A percentile compares a stretch with the other conserved stretches of the same genome.
Evolutionary conservation across 2,329 filamentous ascomycete species (phyloP).

Genomic region (Sporothrix euskadiensis): DNA sequence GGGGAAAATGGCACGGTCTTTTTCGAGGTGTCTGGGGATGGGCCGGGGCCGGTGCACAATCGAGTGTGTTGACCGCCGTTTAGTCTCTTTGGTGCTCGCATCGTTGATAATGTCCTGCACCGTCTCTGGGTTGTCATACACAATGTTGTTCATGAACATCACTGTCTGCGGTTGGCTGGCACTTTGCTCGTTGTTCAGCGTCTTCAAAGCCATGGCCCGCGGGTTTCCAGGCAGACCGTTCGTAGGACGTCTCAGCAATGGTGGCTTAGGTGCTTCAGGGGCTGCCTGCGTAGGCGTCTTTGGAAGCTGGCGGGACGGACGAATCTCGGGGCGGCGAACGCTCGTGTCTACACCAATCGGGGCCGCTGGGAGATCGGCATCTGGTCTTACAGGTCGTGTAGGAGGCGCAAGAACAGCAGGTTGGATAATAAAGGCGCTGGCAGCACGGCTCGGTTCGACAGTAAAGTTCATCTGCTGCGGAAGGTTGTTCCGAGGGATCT

Average conservation of each 20-base stretch:
- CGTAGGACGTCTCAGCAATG: constrained; percentile 48
- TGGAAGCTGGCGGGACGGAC: constrained; percentile 39
- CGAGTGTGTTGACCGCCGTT: constrained; percentile 38
- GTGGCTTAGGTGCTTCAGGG: constrained; percentile 42
- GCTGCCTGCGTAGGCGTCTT: constrained; percentile 38
- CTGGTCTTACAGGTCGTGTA: neutral
- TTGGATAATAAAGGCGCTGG: neutral
- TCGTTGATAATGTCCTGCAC: constrained; percentile 53
- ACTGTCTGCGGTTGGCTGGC: constrained; percentile 49
- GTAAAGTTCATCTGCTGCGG: constrained; percentile 14
- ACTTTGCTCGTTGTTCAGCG: constrained; percentile 36
- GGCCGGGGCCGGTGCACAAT: constrained; percentile 58
- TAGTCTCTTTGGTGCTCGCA: constrained; percentile 38
- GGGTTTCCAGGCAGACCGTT: constrained; percentile 54
- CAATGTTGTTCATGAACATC: constrained; percentile 58
- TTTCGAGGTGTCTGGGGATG: constrained; percentile 52
- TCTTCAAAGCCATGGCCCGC: constrained; percentile 42
- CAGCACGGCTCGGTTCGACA: constrained; percentile 1
- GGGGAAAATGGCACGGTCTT: constrained; percentile 52
- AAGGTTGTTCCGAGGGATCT: neutral
- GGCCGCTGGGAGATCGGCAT: neutral
- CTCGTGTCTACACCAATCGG: neutral
- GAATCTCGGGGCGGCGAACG: constrained; percentile 33
- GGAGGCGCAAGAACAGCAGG: neutral
- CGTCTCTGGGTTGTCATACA: constrained; percentile 53